phyloP scores from a whole-genome alignment of 2,329 filamentous ascomycete species.

The Colletotrichum orchidophilum region DNA sequence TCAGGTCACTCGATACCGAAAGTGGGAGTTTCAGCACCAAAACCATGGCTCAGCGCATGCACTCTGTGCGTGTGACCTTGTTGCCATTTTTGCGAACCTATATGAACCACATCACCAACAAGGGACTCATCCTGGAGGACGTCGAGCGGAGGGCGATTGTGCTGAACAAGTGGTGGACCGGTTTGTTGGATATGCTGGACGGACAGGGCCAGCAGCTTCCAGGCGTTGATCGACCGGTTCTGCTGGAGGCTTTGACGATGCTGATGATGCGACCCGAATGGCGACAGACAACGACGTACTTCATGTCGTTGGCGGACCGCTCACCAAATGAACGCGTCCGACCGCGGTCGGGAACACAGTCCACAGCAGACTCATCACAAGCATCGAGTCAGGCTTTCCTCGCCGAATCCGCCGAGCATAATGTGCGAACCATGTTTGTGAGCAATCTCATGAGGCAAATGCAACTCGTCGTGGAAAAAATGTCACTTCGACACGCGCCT shows the following conservation, averaged over 20 bases:
- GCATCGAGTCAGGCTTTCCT: constrained; percentile 72
- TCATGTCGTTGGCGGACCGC: constrained; percentile 69
- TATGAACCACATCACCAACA: constrained; percentile 72
- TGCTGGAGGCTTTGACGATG: constrained; percentile 80
- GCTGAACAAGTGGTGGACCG: constrained; percentile 91
- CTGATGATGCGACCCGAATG: constrained; percentile 93
- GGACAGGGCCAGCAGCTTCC: constrained; percentile 75
- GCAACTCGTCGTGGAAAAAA: constrained; percentile 86
- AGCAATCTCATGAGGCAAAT: constrained; percentile 86
- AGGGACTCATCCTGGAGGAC: constrained; percentile 76
- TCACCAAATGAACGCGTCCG: constrained; percentile 56
- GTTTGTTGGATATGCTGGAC: constrained; percentile 82
- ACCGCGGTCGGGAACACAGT: constrained; percentile 57
- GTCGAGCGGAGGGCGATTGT: constrained; percentile 82
- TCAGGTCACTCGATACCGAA: constrained; percentile 63
- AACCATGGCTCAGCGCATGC: constrained; percentile 77
- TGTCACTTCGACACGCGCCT: constrained; percentile 78
- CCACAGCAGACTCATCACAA: constrained; percentile 66
- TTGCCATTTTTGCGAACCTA: constrained; percentile 82
- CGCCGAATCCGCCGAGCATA: constrained; percentile 81
- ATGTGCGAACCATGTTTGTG: constrained; percentile 86
- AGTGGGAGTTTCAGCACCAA: constrained; percentile 73
- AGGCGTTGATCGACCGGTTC: constrained; percentile 82
- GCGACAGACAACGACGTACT: constrained; percentile 76
- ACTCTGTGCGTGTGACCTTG: constrained; percentile 75